Evolutionary conservation across 495 filamentous ascomycete species (phyloP).

Genomic region (Sordaria brevicollis): DNA sequence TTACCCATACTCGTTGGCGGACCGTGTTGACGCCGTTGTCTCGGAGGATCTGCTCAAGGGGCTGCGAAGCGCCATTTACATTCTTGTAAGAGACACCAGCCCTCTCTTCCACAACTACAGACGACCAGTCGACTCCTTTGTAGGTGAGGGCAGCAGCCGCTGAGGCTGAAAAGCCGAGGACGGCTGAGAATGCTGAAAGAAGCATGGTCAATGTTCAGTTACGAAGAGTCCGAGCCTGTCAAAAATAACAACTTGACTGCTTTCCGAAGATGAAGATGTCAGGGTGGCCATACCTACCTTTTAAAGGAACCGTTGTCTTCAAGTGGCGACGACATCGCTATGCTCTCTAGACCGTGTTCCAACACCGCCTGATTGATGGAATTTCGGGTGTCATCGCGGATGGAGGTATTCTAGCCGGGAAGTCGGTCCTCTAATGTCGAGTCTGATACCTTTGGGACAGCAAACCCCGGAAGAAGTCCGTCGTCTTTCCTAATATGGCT

Average conservation of each 20-base stretch:
- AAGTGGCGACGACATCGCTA: not conserved
- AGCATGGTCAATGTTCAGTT: conserved; percentile 7
- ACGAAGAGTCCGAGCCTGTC: not conserved
- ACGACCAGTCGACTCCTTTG: conserved; percentile 67
- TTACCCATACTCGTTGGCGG: conserved; percentile 65
- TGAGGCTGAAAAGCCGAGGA: conserved; percentile 9
- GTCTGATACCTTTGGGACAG: not conserved
- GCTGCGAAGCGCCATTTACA: conserved; percentile 36
- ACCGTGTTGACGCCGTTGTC: conserved; percentile 59
- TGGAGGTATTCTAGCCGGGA: not conserved
- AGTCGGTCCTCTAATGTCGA: not conserved
- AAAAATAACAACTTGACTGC: not conserved
- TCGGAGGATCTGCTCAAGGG: conserved; percentile 54
- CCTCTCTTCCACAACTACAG: conserved; percentile 53
- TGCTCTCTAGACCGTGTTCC: not conserved
- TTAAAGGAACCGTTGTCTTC: not conserved
- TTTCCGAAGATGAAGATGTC: not conserved
- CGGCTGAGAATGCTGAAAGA: conserved; percentile 3
- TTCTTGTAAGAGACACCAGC: conserved; percentile 51
- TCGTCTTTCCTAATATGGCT: not conserved
- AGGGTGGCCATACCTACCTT: not conserved
- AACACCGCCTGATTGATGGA: conserved; percentile 14
- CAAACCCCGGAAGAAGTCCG: not conserved
- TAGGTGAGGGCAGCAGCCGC: conserved; percentile 43
- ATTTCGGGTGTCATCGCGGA: not conserved